Percentiles rank a stretch among this genome's conserved stretches.
phyloP scores from a whole-genome alignment of 2,329 filamentous ascomycete species.

The Apiospora sp. region DNA sequence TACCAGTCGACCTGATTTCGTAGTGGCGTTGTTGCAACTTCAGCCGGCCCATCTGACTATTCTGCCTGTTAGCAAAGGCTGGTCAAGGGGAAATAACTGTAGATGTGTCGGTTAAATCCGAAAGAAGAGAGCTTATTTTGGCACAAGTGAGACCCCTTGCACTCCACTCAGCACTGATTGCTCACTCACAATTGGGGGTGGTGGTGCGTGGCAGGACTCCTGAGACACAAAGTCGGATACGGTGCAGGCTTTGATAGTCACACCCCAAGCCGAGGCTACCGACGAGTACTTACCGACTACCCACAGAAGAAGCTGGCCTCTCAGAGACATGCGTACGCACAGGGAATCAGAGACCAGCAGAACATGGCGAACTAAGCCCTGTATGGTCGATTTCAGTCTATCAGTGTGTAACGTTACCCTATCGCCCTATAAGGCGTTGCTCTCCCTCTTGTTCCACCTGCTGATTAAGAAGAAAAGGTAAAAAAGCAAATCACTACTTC shows the following conservation, averaged over 20 bases:
- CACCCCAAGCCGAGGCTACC: not conserved
- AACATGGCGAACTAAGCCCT: not conserved
- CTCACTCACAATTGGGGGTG: not conserved
- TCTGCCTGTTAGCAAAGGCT: not conserved
- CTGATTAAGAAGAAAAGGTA: not conserved
- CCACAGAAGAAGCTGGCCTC: not conserved
- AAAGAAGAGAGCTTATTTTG: not conserved
- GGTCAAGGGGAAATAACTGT: not conserved
- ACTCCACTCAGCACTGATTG: not conserved
- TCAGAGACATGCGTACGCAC: not conserved
- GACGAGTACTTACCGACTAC: not conserved
- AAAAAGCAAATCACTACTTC: not conserved
- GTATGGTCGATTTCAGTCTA: not conserved
- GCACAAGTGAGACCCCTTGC: not conserved
- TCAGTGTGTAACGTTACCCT: not conserved
- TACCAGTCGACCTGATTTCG: not conserved
- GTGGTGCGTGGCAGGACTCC: not conserved
- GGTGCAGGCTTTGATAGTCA: not conserved
- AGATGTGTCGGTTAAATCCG: not conserved
- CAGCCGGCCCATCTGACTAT: not conserved
- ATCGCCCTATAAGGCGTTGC: not conserved
- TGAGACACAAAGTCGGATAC: not conserved
- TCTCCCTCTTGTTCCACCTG: not conserved
- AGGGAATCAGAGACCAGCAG: not conserved
- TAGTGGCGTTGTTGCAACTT: not conserved